Conservation (phyloP, 441 rosid species). For the Manihot esculenta region DNA sequence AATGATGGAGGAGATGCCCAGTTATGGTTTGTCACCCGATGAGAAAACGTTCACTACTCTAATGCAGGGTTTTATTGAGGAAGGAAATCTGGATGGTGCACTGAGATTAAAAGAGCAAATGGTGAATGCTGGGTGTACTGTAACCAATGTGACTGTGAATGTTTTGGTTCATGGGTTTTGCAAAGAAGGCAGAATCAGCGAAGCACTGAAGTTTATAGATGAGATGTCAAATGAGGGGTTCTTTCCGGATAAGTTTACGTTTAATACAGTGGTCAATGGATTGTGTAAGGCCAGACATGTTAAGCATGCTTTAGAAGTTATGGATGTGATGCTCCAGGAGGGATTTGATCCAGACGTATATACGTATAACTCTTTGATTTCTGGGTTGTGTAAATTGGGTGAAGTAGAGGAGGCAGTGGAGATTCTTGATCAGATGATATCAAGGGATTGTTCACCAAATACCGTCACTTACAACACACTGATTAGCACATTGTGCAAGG, state of each 20-base stretch:
- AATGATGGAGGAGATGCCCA: constrained; percentile 89
- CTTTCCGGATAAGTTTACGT: constrained; percentile 73
- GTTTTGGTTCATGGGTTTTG: constrained; percentile 88
- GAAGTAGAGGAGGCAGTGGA: constrained; percentile 78
- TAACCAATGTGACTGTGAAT: constrained; percentile 66
- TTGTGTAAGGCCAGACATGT: constrained; percentile 77
- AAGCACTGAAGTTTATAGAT: constrained; percentile 64
- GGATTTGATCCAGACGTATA: constrained; percentile 81
- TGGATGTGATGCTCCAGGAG: constrained; percentile 86
- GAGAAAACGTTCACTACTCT: constrained; percentile 83
- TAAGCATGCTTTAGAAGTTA: constrained; percentile 72
- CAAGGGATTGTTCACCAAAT: constrained; percentile 82
- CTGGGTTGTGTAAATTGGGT: constrained; percentile 82
- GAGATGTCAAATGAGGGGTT: constrained; percentile 67
- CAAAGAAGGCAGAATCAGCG: constrained; percentile 68
- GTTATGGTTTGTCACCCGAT: constrained; percentile 63
- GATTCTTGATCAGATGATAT: constrained; percentile 70
- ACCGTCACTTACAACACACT: constrained; percentile 81
- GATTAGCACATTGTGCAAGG: constrained; percentile 80
- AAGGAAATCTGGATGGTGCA: constrained; percentile 77
- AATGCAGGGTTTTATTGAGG: constrained; percentile 86
- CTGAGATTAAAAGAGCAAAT: constrained; percentile 63
- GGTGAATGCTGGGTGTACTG: constrained; percentile 54
- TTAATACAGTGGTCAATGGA: constrained; percentile 77
- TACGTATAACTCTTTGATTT: constrained; percentile 77